These are phyloP conservation scores for Neonectria magnoliae DNA, from an alignment of 2,329 filamentous ascomycete species.

Conservation along the genomic window DNA sequence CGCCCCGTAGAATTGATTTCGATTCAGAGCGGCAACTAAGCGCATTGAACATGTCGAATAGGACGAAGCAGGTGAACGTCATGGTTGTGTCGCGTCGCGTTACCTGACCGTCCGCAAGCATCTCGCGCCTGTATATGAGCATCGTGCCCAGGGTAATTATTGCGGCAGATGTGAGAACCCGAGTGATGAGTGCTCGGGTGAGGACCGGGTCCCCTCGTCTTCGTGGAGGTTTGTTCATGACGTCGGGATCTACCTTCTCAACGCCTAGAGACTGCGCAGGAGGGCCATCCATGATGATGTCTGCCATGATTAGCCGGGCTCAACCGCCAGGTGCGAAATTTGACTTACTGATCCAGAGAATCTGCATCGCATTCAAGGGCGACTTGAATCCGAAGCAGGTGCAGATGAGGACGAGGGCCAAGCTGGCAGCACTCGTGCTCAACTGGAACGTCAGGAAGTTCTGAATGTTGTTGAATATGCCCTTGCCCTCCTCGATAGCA, in stretches of 20 bases:
- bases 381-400: constrained; percentile 94
- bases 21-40: constrained; percentile 90
- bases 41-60: constrained; percentile 99
- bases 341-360: constrained; percentile 96
- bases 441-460: constrained; percentile 99
- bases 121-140: constrained; percentile 89
- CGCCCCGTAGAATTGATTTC: constrained; percentile 88
- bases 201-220: constrained; percentile 89
- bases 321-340: neutral
- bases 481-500: constrained; percentile 98
- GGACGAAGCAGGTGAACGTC: constrained; percentile 98
- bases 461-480: constrained; percentile 99
- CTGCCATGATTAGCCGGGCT: constrained; percentile 57
- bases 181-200: constrained; percentile 81
- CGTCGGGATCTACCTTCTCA: constrained; percentile 90
- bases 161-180: constrained; percentile 85
- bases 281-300: constrained; percentile 99
- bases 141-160: constrained; percentile 96
- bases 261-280: constrained; percentile 97
- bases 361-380: constrained; percentile 98
- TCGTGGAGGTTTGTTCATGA: constrained; percentile 90
- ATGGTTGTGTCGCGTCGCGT: constrained; percentile 97
- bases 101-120: constrained; percentile 83
- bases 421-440: constrained; percentile 92
- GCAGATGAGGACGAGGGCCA: constrained; percentile 91